Conservation (phyloP, 129 eudicot species). For the Artemisia tridentata region DNA sequence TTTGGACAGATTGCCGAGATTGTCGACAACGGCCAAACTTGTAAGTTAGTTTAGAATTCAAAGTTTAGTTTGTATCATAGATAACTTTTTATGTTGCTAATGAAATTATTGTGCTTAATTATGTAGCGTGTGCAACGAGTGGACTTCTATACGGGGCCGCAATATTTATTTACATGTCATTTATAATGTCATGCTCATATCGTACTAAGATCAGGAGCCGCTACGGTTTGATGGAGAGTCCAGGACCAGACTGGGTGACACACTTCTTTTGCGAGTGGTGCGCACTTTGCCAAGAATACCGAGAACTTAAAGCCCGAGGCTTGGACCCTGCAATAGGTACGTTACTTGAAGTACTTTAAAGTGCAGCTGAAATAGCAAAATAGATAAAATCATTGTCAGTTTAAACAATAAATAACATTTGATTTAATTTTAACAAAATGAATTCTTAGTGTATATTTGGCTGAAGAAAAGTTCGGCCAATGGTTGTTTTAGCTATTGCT, state of each 20-base stretch:
- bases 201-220: slow-evolving; percentile 46
- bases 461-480: too few relatives aligned
- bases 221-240: slow-evolving; percentile 46
- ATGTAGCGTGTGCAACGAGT: slow-evolving; percentile 45
- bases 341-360: too few relatives aligned
- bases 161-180: slow-evolving; percentile 40
- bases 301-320: slow-evolving; percentile 43
- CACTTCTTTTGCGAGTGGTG: slow-evolving; percentile 58
- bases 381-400: too few relatives aligned
- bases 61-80: not conserved
- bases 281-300: slow-evolving; percentile 62
- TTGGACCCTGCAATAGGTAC: slow-evolving; percentile 14
- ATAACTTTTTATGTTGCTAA: not conserved
- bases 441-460: too few relatives aligned
- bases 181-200: slow-evolving; percentile 48
- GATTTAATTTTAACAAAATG: too few relatives aligned
- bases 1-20: slow-evolving; percentile 70
- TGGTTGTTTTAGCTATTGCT: too few relatives aligned
- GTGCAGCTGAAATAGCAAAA: too few relatives aligned
- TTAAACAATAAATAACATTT: too few relatives aligned
- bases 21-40: slow-evolving; percentile 45
- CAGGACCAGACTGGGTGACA: slow-evolving; percentile 50
- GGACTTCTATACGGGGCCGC: slow-evolving; percentile 36
- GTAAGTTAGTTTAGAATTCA: slow-evolving; percentile 30
- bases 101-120: not conserved